Percentiles rank a stretch among this genome's conserved stretches.
Evolutionary conservation across 257 asterid genomes (phyloP).

Genomic region (Solanum microdontum): DNA sequence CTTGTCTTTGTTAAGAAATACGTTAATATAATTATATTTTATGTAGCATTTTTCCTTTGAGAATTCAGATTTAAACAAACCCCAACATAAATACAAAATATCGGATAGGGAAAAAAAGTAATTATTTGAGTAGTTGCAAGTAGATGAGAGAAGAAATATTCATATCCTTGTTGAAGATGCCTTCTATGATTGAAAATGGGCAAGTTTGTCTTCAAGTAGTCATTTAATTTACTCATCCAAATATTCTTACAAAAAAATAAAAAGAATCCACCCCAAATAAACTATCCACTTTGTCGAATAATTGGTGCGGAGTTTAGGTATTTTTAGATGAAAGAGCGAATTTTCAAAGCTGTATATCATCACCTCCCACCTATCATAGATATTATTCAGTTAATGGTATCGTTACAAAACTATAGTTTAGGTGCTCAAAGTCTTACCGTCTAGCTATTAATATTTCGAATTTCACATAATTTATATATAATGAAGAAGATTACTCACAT

Average conservation of each 20-base stretch:
- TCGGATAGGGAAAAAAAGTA: background rate
- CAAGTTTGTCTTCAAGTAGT: constrained; percentile 3
- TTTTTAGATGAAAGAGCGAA: background rate
- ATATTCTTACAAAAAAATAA: background rate
- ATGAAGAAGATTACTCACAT: background rate
- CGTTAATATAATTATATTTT: background rate
- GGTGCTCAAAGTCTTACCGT: too few relatives aligned
- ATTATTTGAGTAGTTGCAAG: background rate
- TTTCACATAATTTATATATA: background rate
- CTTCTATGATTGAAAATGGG: constrained; percentile 15
- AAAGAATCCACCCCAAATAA: background rate
- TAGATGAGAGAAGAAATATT: constrained; percentile 4
- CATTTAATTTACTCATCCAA: background rate
- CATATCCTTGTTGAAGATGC: constrained; percentile 12
- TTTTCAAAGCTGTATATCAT: background rate
- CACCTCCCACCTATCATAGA: background rate
- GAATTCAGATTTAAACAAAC: background rate
- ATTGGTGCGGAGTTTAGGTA: too few relatives aligned
- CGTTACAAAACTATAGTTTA: too few relatives aligned
- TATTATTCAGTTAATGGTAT: background rate
- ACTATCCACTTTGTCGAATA: background rate
- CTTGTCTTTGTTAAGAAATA: background rate
- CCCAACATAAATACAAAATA: background rate
- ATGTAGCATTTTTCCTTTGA: accelerated
- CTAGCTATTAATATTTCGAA: background rate